Evolutionary conservation across 192 early-diverging fungal species (phyloP), one percentile per base, ranked within the genome.

Genomic region (Spinellus fusiger): DNA sequence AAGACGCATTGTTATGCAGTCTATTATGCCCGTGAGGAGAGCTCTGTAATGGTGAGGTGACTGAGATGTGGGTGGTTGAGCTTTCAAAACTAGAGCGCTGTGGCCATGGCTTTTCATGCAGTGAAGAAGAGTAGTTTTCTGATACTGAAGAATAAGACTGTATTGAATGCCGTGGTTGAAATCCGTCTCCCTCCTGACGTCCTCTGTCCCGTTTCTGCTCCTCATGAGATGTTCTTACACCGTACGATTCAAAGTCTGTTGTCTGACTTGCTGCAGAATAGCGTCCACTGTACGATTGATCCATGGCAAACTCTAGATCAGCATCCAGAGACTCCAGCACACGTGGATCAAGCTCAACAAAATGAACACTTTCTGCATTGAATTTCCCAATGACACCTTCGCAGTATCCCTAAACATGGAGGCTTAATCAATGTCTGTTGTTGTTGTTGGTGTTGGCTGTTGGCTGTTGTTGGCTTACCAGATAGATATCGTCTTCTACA

Each of bases 301-400:
- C 58, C 29, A 60, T 48, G 20, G 33, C 38, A 12, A 56, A 49
- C 12, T 66, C 54, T 15, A 55, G 35, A 13, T 55, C 63, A 18
- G 62, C 56, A 59, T 73, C 71, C 7, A 74, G 35, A 5, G 66
- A 67, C 20, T 68, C 67, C 31, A 74, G 40, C 40, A 74, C 72
- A 20, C 67, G 58, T 5, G 72, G 72, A 50, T 74, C 72, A 8
- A 74, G 49, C 53, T 74, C 72, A 15, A 74, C 72, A 62, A 84
- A 81, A 20, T 78, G 70, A 23, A 84, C 82, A 25, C 65, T 66
- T 29, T 62, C 68, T 26, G 76, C 82, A 27, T 65, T 66, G 51
- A 81, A 81, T 6, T 56, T 59, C 0, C 82, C 82, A n/a, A 80
- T 57, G 4, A 84, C 74, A 10, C 76, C 80, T 55, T 84, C 76